Evolutionary conservation across 1,284 basidiomycete genomes (phyloP), one percentile per base, ranked within the genome.

Genomic region (Papiliotrema flavescens): DNA sequence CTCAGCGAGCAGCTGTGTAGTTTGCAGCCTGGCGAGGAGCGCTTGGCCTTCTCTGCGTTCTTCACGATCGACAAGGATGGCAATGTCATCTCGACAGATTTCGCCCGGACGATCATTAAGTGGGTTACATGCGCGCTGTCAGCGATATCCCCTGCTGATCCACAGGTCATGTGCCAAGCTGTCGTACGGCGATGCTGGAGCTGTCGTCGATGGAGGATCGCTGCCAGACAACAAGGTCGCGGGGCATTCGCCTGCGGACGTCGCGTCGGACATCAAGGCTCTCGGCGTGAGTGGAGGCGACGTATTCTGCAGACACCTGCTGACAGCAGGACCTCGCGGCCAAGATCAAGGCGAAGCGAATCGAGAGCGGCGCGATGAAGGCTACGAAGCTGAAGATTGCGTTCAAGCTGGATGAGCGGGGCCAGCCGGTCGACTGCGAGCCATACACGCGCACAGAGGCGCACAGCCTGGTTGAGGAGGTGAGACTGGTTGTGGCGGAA

Each of bases 1-100:
- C 80, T 98, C 39, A 89, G 87, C 68, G 93, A 97, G 74, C 85
- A 95, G 67, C 81, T 95, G 22, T 98, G 96, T 80, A 94, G 90
- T 77, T 83, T 98, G 49, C 82, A 86, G 43, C 90, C 93, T 6
- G 87, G 86, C 17, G 82, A 85, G 61, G 95, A 98, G 60, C 86
- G 94, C 54, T 82, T 98, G 44, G 83, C 93, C 2, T 96, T 97
- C 80, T 88, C 90, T 8, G 84, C 86, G 51, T 77, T 91, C 62
- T 94, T 97, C 73, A 94, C 88, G 3, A 82, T 98, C 78, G 88
- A 86, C 53, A 80, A 84, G 55, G 90, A 96, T 24, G 93, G 84
- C 4, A 86, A 84, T 65, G 80, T 98, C 7, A 59, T 90, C 53
- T 87, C 87, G 70, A 93, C 89, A 71, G 93, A 90, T 86, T 94